phyloP scores from a whole-genome alignment of 129 eudicot species.

The Solidago caesia region DNA sequence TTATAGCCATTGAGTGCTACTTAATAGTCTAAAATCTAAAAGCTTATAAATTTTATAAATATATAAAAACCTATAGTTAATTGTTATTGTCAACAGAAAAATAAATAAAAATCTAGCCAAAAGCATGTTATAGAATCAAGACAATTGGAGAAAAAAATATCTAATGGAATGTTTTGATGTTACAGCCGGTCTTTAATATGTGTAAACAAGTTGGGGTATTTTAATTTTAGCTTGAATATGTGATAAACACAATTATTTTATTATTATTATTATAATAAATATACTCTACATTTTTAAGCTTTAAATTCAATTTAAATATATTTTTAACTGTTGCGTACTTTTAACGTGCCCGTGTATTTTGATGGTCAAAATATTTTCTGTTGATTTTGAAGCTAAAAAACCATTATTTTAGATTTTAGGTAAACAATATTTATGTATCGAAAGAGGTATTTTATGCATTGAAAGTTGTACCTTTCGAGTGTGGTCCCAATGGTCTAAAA shows the following conservation, averaged over 20 bases:
- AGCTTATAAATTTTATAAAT: neutral
- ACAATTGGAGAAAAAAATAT: neutral
- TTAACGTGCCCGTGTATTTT: no score
- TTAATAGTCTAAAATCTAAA: no score
- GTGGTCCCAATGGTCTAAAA: constrained; percentile 34
- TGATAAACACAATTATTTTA: no score
- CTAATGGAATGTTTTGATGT: constrained; percentile 27
- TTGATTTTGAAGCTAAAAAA: neutral
- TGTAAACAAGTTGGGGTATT: neutral
- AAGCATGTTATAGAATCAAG: no score
- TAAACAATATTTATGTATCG: neutral
- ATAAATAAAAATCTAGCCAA: no score
- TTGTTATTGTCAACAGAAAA: neutral
- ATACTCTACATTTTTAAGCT: neutral
- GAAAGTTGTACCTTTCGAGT: constrained; percentile 23
- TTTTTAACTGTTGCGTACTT: no score
- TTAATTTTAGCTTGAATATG: neutral
- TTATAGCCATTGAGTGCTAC: no score
- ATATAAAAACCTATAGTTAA: neutral
- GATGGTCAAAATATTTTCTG: neutral
- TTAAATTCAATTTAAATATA: neutral
- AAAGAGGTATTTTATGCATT: constrained; percentile 17
- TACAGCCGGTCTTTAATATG: constrained; percentile 14
- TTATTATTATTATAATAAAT: no score
- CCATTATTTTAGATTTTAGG: neutral